These are phyloP conservation scores for Blastocystis sp. DNA, from an alignment of 352 stramenopile species.

Conservation along the genomic window DNA sequence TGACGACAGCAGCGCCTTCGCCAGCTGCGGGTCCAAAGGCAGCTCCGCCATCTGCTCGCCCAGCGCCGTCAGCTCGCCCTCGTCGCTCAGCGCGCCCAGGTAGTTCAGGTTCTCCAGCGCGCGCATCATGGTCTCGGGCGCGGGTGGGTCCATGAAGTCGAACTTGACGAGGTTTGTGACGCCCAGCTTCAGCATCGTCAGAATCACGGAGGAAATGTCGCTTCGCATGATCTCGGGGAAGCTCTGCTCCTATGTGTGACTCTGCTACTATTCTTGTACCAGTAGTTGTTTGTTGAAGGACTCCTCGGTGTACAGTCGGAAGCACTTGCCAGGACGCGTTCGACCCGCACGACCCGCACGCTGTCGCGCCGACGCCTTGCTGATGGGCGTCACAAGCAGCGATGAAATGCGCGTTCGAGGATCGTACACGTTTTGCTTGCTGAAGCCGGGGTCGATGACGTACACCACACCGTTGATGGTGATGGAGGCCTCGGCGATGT, in stretches of 20 bases:
- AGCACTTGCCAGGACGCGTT: too few species aligned
- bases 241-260: slow-evolving; percentile 81
- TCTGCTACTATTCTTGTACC: background rate
- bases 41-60: slow-evolving; percentile 90
- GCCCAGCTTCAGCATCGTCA: slow-evolving; percentile 93
- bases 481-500: slow-evolving; percentile 97
- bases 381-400: slow-evolving; percentile 95
- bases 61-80: slow-evolving; percentile 67
- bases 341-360: slow-evolving; percentile 78
- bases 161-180: background rate
- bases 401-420: slow-evolving; percentile 94
- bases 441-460: slow-evolving; percentile 97
- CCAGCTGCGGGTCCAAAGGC: slow-evolving; percentile 81
- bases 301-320: slow-evolving; percentile 71
- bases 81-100: slow-evolving; percentile 75
- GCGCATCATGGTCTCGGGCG: slow-evolving; percentile 94
- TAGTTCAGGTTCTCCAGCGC: slow-evolving; percentile 97
- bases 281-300: slow-evolving; percentile 94
- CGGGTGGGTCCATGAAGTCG: slow-evolving; percentile 95
- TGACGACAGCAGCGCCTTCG: slow-evolving; percentile 81
- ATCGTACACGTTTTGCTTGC: slow-evolving; percentile 99
- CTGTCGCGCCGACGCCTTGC: slow-evolving; percentile 83
- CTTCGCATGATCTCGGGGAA: slow-evolving; percentile 97
- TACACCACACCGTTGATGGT: slow-evolving; percentile 76
- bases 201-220: slow-evolving; percentile 89